Evolutionary conservation across 305 asterid species (phyloP), one percentile per base, ranked within the genome.

Genomic region (Stenogyne calaminthoides): DNA sequence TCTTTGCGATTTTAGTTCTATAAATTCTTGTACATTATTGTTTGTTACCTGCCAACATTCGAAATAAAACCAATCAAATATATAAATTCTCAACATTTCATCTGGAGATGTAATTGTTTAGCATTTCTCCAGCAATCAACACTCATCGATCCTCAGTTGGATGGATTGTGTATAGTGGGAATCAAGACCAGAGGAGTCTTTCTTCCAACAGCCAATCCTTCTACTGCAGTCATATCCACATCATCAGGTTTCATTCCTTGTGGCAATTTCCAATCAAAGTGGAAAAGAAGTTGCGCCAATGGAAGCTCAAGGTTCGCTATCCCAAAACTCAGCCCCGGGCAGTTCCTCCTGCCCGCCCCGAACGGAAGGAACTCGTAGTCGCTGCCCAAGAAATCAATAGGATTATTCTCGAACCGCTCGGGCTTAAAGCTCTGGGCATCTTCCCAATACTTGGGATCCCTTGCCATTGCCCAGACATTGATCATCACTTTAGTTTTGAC

Each of bases 331-430:
- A 80, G 70, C 5, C 86, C 87, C 1, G 89, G 85, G 57, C 90
- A 86, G 27, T 80, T 76, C 51, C 89, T 79, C 29, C 76, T 74
- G 0, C 90, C 90, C 4, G 74, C 67, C 7, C 90, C 88, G 9
- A 79, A 79, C 2, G 80, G 83, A 11, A 79, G 11, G 51, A 20
- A 79, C 0, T 62, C 40, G 4, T 59, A 83, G 47, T 79, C 36
- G 34, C 60, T 67, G 0, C 88, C 88, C 18, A 15, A 54, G n/a
- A 46, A 82, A 52, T 86, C 83, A 0, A 72, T 20, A 0, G 74
- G 5, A 46, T 39, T 62, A 3, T 80, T 57, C 34, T 51, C 76
- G 39, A 86, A 86, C 7, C 91, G 69, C 66, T 86, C 85, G 1
- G 87, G 88, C 9, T 72, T n/a, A 22, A 69, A 69, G 9, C 22